Evolutionary conservation across 2,329 filamentous ascomycete species (phyloP).

Genomic region (Colletotrichum theobromicola): DNA sequence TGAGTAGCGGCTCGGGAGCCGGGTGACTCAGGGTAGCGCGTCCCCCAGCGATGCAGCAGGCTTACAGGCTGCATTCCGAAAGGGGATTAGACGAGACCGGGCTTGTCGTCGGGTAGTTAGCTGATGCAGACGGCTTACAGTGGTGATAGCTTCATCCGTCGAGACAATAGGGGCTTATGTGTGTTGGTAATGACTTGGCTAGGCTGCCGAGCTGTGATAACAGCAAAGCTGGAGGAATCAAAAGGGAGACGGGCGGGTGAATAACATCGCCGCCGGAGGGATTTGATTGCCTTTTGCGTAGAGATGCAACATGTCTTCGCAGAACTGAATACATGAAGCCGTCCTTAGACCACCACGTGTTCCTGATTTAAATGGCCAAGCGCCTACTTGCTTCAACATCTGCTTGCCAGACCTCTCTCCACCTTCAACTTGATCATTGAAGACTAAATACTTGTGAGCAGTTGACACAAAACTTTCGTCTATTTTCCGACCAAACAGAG

Average conservation of each 20-base stretch:
- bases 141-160: slow-evolving; percentile 10
- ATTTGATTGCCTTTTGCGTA: neutral
- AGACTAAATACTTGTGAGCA: neutral
- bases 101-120: neutral
- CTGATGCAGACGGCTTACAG: slow-evolving; percentile 4
- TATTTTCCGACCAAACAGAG: neutral
- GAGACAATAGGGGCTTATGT: neutral
- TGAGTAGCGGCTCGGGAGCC: neutral
- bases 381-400: neutral
- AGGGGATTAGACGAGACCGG: neutral
- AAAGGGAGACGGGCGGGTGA: neutral
- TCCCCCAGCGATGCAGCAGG: neutral
- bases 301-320: neutral
- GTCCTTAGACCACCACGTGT: rapidly evolving
- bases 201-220: neutral
- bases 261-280: neutral
- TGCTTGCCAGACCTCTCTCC: neutral
- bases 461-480: neutral
- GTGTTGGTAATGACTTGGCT: neutral
- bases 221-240: neutral
- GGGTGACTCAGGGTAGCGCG: neutral
- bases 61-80: neutral
- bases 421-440: neutral
- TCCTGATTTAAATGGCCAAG: neutral
- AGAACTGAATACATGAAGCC: neutral